Evolutionary conservation across 257 asterid species (phyloP).

Genomic region (Plectranthus barbatus): DNA sequence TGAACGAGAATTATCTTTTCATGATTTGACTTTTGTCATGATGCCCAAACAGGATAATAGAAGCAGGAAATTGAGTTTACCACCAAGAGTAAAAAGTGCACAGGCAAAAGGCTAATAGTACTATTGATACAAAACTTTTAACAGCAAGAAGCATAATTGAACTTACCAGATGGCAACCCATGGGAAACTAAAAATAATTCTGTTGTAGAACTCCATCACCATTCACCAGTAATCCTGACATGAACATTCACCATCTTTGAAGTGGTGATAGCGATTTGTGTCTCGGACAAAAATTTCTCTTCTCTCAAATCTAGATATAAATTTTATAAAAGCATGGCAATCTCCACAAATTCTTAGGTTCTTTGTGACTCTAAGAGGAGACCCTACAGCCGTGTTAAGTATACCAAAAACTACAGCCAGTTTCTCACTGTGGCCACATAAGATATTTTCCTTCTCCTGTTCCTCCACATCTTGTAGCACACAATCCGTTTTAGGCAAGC

Average conservation of each 20-base stretch:
- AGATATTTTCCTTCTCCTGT: constrained; percentile 81
- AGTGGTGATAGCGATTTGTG: constrained; percentile 81
- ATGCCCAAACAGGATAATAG: background rate
- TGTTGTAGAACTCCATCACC: background rate
- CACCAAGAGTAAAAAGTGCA: background rate
- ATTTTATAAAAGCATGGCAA: constrained; percentile 73
- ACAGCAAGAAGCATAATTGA: constrained; percentile 4
- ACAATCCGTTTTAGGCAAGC: constrained; percentile 44
- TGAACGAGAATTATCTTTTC: background rate
- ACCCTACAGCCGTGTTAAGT: constrained; percentile 55
- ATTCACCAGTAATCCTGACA: constrained; percentile 90
- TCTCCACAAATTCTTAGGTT: constrained; percentile 89
- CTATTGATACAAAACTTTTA: background rate
- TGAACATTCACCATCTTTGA: constrained; percentile 76
- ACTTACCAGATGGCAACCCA: constrained; percentile 18
- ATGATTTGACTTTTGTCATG: background rate
- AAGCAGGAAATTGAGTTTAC: background rate
- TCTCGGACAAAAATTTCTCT: constrained; percentile 86
- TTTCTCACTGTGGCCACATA: constrained; percentile 94
- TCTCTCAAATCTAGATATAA: constrained; percentile 54
- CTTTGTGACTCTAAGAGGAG: constrained; percentile 67
- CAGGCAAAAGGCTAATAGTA: background rate
- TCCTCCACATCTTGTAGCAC: constrained; percentile 94
- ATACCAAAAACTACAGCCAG: constrained; percentile 81
- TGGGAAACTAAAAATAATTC: constrained; percentile 1